Conservation (phyloP, 306 rosid species). For the Vigna unguiculata region DNA sequence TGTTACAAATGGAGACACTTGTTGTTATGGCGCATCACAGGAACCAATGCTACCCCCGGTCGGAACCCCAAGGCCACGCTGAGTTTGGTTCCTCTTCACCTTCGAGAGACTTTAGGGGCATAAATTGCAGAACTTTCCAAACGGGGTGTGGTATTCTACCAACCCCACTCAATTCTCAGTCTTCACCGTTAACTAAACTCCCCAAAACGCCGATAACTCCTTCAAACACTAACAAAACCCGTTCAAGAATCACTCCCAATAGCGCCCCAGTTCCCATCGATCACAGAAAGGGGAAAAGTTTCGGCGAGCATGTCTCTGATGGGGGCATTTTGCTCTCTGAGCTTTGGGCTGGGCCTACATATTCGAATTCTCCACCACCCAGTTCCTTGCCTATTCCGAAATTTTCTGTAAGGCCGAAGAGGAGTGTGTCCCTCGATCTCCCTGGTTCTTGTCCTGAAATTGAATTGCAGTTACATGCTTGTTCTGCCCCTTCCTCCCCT, state of each 20-base stretch:
- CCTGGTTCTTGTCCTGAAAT: constrained; percentile 52
- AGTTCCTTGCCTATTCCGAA: constrained; percentile 89
- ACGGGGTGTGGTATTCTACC: constrained; percentile 81
- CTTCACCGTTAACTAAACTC: constrained; percentile 51
- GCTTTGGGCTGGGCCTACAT: constrained; percentile 97
- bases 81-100: constrained; percentile 59
- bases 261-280: constrained; percentile 65
- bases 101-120: constrained; percentile 55
- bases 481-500: constrained; percentile 72
- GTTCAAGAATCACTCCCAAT: constrained; percentile 20
- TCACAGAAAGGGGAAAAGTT: constrained; percentile 45
- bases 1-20: constrained; percentile 71
- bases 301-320: constrained; percentile 41
- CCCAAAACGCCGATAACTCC: constrained; percentile 53
- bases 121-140: constrained; percentile 80
- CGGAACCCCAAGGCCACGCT: constrained; percentile 51
- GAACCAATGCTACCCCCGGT: constrained; percentile 60
- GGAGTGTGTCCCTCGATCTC: constrained; percentile 75
- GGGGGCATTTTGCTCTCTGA: constrained; percentile 65
- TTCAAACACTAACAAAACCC: constrained; percentile 25
- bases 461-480: constrained; percentile 56
- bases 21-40: constrained; percentile 68
- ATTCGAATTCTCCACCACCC: constrained; percentile 92
- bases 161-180: constrained; percentile 55
- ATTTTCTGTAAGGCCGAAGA: constrained; percentile 67